These are phyloP conservation scores for Aspergillus affinis DNA, from an alignment of 495 filamentous ascomycete species.

Conservation along the genomic window DNA sequence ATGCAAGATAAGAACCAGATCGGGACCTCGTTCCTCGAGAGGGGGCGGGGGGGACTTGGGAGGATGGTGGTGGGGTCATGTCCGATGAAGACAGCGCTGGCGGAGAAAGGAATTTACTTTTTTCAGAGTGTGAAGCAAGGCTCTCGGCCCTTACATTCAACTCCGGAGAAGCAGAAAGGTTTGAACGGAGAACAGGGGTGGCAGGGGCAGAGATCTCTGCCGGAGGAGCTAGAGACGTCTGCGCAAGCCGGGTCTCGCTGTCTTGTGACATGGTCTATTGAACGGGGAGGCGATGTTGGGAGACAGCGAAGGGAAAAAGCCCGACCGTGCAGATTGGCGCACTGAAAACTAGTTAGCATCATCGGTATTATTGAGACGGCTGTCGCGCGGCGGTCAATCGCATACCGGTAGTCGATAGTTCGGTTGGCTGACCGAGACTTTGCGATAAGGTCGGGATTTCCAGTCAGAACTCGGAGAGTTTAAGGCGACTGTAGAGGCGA, in stretches of 20 bases:
- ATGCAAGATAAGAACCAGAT: slow-evolving; percentile 50
- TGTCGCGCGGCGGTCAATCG: slow-evolving; percentile 23
- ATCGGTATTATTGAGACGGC: slow-evolving; percentile 7
- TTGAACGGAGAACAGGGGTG: slow-evolving; percentile 36
- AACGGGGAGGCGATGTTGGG: slow-evolving; percentile 9
- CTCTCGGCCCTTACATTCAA: slow-evolving; percentile 30
- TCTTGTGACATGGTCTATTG: slow-evolving; percentile 40
- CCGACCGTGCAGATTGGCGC: slow-evolving; percentile 26
- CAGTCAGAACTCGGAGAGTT: background rate
- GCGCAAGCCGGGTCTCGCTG: slow-evolving; percentile 27
- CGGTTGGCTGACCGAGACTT: background rate
- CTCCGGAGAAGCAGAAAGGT: slow-evolving; percentile 44
- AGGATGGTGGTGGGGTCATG: slow-evolving; percentile 75
- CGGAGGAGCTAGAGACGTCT: slow-evolving; percentile 40
- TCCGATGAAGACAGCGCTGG: slow-evolving; percentile 44
- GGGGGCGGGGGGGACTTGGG: slow-evolving; percentile 55
- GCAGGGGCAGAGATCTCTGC: slow-evolving; percentile 41
- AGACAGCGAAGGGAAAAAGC: slow-evolving; percentile 12
- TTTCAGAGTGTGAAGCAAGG: slow-evolving; percentile 33
- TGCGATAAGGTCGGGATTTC: background rate
- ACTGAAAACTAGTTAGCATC: slow-evolving; percentile 19
- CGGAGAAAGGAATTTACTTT: slow-evolving; percentile 38
- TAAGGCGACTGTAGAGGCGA: background rate
- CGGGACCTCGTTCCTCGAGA: slow-evolving; percentile 37
- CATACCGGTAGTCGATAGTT: slow-evolving; percentile 30